Percentiles rank a stretch among this genome's conserved stretches.
Evolutionary conservation across 2,329 filamentous ascomycete genomes (phyloP).

Genomic region (Escovopsis sp.): DNA sequence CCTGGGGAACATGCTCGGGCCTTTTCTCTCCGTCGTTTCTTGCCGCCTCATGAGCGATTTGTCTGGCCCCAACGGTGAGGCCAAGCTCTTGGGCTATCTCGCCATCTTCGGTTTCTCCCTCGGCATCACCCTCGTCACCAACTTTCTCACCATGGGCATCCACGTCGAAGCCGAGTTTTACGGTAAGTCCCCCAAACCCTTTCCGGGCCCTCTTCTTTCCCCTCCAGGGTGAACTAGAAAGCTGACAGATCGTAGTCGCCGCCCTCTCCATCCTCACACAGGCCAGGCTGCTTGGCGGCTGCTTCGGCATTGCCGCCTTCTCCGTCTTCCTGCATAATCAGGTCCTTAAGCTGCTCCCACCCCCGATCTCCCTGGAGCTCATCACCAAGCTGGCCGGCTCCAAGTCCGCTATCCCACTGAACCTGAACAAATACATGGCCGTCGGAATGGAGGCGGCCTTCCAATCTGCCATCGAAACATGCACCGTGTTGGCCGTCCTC

Average conservation of each 20-base stretch:
- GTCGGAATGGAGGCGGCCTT: slow-evolving; percentile 29
- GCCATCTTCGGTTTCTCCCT: slow-evolving; percentile 35
- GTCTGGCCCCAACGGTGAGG: slow-evolving; percentile 17
- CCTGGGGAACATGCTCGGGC: slow-evolving; percentile 13
- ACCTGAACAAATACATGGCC: slow-evolving; percentile 18
- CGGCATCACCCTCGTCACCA: slow-evolving; percentile 29
- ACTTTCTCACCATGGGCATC: slow-evolving; percentile 27
- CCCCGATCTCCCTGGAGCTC: slow-evolving; percentile 13
- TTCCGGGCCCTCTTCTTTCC: not conserved
- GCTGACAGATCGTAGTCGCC: slow-evolving; percentile 19
- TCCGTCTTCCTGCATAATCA: slow-evolving; percentile 28
- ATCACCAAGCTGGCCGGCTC: slow-evolving; percentile 12
- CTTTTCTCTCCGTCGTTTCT: slow-evolving; percentile 27
- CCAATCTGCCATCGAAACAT: slow-evolving; percentile 29
- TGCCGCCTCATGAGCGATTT: slow-evolving; percentile 29
- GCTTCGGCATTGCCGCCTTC: slow-evolving; percentile 36
- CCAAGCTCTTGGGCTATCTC: slow-evolving; percentile 32
- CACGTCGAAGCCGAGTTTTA: slow-evolving; percentile 29
- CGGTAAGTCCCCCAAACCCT: slow-evolving; percentile 17
- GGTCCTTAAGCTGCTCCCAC: slow-evolving; percentile 13
- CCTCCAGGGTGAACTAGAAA: no score
- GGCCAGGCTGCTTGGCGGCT: slow-evolving; percentile 34
- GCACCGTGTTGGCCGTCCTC: slow-evolving; percentile 20
- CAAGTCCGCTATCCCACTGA: slow-evolving; percentile 10
- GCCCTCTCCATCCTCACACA: slow-evolving; percentile 38